Evolutionary conservation across 305 asterid species (phyloP), one percentile per base, ranked within the genome.

Genomic region (Fraxinus xanthoxyloides): DNA sequence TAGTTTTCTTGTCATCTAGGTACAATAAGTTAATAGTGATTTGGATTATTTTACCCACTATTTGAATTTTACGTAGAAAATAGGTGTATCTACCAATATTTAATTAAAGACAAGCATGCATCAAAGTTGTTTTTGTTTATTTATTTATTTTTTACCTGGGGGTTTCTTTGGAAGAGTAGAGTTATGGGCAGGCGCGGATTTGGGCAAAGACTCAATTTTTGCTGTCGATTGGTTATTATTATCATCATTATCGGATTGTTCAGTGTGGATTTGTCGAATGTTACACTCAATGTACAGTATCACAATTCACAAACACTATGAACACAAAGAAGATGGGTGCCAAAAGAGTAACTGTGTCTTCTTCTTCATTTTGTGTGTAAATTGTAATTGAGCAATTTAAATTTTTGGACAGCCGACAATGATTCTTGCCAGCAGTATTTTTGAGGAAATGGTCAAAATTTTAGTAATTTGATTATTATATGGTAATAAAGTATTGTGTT

Each of bases 241-340:
- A 23, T 3, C 36, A 34, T 67, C 75, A 21, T 10, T 73, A 48
- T 34, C 82, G 69, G 85, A 8, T 32, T 80, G 87, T 36, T 43
- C 43, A 32, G 87, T 82, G 79, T 86, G 92, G 86, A 93, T 84
- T 80, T 85, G 89, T 73, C 80, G 90, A 46, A 92, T 86, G 61
- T 79, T 88, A 23, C 84, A 85, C 89, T 93, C 98, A 48, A 81
- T 85, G 81, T 87, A 91, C 77, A 93, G 84, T 23, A 93, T 82
- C 28, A 95, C 82, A 76, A 89, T 92, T 82, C 28, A 95, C 82
- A 76, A 89, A 77, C 12, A 89, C 87, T 87, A 95, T 80, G 86
- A 90, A 87, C 9, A 85, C 83, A 19, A 91, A 87, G 69, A 91
- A 89, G 43, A 85, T 13, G n/a, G 92, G 81, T 4, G 92, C 92